Percentiles rank a stretch among this genome's conserved stretches.
Conservation (phyloP, 805 yeast species). For the Saccharomycopsis malanga region DNA sequence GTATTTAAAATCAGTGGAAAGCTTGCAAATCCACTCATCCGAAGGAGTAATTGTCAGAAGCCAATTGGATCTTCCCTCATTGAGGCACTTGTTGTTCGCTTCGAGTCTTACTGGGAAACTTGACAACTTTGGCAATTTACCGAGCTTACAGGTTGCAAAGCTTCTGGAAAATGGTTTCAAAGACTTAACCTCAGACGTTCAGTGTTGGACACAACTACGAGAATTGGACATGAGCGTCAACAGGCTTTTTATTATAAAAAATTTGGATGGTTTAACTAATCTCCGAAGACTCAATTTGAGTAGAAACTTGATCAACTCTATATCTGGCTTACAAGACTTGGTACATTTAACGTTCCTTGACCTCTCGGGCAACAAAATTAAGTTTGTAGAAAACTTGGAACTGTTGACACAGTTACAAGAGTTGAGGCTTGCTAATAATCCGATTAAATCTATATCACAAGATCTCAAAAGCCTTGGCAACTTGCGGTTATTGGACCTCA, state of each 20-base stretch:
- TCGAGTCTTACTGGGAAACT: too few relatives aligned
- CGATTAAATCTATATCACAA: not conserved
- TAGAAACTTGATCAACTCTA: not conserved
- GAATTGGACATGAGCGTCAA: not conserved
- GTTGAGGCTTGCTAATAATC: not conserved
- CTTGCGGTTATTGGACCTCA: not conserved
- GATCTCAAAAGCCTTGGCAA: not conserved
- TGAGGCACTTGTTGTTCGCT: too few relatives aligned
- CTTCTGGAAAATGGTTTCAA: not conserved
- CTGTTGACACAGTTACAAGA: not conserved
- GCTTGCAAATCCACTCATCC: too few relatives aligned
- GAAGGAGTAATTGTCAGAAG: too few relatives aligned
- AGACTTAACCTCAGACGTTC: not conserved
- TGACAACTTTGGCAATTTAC: not conserved
- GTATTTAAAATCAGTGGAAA: too few relatives aligned
- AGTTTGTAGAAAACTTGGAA: not conserved
- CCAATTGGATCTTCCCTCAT: too few relatives aligned
- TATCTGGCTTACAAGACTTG: not conserved
- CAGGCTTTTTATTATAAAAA: not conserved
- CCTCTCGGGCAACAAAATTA: not conserved
- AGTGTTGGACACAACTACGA: not conserved
- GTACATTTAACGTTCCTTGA: not conserved
- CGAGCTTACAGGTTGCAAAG: not conserved
- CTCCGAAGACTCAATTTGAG: not conserved
- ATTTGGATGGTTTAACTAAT: not conserved